Evolutionary conservation across 768 basidiomycete genomes (phyloP), one percentile per base, ranked within the genome.

Genomic region (Tylopilus felleus): DNA sequence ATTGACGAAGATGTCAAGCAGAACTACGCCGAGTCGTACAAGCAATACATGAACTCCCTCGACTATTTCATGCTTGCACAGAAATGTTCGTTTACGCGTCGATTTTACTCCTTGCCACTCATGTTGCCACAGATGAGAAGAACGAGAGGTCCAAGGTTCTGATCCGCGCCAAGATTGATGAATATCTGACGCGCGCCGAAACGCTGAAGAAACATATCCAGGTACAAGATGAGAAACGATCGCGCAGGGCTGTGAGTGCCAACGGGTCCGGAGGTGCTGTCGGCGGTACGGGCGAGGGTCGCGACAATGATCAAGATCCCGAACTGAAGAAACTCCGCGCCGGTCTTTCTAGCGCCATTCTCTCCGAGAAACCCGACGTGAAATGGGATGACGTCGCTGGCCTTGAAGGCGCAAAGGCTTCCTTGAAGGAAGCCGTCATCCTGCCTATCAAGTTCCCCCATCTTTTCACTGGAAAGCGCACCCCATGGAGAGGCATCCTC

Each of bases 401-500:
- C 45, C 80, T 99, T 10, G 94, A 96, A 65, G 85, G 82, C 25
- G 97, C 96, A 41, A 99, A 98, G 72, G 94, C 95, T 39, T 83
- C 96, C 5, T 74, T 99, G 65, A 98, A 98, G 69, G 97, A 98
- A 70, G 96, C 97, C 35, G 97, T 98, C 68, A 97, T 98, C 67
- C 78, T 99, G n/a, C 97, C 97, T 5, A 98, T 98, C 80, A 98
- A 98, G 71, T 98, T 98, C 64, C 97, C 97, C 2, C 94, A 98
- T 72, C 80, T 99, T 27, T 99, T 99, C 74, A 98, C 95, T 1
- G 97, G 96, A 36, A 98, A 98, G 71, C 87, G 97, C 17, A 98
- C 95, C 10, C 96, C 97, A 3, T 98, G 97, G 97, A 81, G 80
- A 45, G 97, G 97, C 8, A 98, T 99, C 49, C 73, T 99, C 52